phyloP scores from a whole-genome alignment of 495 filamentous ascomycete genomes.

The Aspergillus coremiiformis region DNA sequence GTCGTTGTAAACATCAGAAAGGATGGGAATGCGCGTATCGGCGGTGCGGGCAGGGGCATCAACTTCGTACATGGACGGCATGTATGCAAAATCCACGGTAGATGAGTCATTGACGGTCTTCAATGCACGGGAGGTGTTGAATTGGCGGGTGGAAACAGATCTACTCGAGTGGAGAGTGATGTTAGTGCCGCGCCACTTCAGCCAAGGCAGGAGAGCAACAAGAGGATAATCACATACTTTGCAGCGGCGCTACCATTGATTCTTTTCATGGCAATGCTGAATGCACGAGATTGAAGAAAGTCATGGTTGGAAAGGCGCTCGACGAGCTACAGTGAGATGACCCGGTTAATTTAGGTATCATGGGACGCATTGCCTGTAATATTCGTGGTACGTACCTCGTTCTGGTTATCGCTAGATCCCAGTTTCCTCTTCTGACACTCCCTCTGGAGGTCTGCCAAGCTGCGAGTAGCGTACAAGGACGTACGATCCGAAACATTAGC shows the following conservation, averaged over 20 bases:
- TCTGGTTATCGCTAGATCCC: conserved; percentile 26
- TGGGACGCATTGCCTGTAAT: not conserved
- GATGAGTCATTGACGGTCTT: conserved; percentile 51
- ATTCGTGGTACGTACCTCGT: conserved; percentile 25
- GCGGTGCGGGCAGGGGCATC: conserved; percentile 25
- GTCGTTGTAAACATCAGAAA: conserved; percentile 40
- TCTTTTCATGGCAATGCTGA: conserved; percentile 46
- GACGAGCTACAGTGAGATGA: conserved; percentile 30
- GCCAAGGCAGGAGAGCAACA: conserved; percentile 3
- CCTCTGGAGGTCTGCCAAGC: conserved; percentile 31
- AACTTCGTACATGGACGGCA: conserved; percentile 46
- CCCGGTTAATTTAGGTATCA: not conserved
- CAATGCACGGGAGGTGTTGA: conserved; percentile 51
- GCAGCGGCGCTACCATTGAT: conserved; percentile 37
- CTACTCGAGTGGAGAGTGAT: conserved; percentile 8
- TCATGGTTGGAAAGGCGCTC: conserved; percentile 49
- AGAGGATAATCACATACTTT: conserved; percentile 25
- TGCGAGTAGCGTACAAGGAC: conserved; percentile 30
- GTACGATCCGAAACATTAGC: conserved; percentile 30
- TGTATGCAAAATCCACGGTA: conserved; percentile 57
- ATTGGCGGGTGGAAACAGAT: conserved; percentile 38
- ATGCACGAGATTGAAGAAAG: conserved; percentile 44
- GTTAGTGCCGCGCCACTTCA: conserved; percentile 14
- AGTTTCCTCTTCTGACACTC: conserved; percentile 35
- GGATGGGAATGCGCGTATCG: conserved; percentile 44